Evolutionary conservation across 371 early-diverging fungal genomes (phyloP), one percentile per base, ranked within the genome.

Genomic region (Actinomucor elegans): DNA sequence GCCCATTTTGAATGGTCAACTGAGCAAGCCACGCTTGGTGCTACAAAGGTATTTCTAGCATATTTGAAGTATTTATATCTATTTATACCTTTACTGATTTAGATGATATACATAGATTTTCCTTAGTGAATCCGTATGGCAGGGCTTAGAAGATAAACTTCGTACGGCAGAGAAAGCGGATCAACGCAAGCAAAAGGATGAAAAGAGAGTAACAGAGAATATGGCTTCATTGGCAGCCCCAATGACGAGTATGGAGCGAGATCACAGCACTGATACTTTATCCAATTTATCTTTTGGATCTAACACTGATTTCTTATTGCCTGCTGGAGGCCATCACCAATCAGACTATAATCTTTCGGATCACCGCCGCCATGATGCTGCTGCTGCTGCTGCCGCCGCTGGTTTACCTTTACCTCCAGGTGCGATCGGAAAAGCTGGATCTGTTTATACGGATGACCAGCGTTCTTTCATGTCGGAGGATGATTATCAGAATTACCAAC

Each of bases 21-120:
- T 32, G 59, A 66, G 37, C 89, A 93, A 58, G 88, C 86, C 29
- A 76, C 80, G 12, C 64, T 93, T 4, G 96, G 97, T 43, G 76
- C 75, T 42, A 69, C 66, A 12, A 77, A 81, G 56, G 81, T 78
- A 69, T n/a, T 17, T 8, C 24, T 7, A 0, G n/a, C 14, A 24
- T 40, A 17, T 17, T 1, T 27, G 2, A 29, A 28, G 26, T 27
- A 31, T 8, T 9, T 9, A 7, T 23, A n/a, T 24, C 1, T 29
- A 8, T 18, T 24, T 32, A 21, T 40, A 10, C 9, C 5, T 0
- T 11, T 12, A 2, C 11, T n/a, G 4, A 7, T 46, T n/a, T n/a
- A n/a, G n/a, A n/a, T n/a, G n/a, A n/a, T 21, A 21, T 21, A 5
- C 17, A 20, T 31, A 84, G 59, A 69, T 88, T 4, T 93, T 83